Conservation (phyloP, 345 rosid genomes). For the Salix purpurea region DNA sequence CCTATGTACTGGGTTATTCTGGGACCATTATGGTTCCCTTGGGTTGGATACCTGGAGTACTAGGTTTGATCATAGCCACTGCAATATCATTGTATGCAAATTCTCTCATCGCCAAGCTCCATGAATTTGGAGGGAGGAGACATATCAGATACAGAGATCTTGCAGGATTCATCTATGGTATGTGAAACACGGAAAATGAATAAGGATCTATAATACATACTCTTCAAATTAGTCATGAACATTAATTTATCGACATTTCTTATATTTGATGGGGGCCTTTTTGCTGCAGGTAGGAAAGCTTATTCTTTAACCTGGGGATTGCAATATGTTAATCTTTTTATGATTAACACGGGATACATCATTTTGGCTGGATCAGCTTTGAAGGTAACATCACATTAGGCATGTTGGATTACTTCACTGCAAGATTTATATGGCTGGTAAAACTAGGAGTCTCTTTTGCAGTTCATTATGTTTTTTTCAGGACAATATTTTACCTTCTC, state of each 20-base stretch:
- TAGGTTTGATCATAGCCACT: constrained; percentile 67
- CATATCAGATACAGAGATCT: constrained; percentile 94
- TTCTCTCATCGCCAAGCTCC: constrained; percentile 73
- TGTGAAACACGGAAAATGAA: not conserved
- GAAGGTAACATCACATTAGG: constrained; percentile 45
- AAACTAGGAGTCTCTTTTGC: not conserved
- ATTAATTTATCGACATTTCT: not conserved
- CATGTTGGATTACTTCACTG: not conserved
- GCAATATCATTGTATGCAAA: constrained; percentile 71
- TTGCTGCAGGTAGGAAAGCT: constrained; percentile 16
- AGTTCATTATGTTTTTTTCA: not conserved
- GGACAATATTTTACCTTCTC: not conserved
- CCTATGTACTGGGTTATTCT: constrained; percentile 83
- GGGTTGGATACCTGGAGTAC: constrained; percentile 76
- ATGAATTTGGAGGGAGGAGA: constrained; percentile 80
- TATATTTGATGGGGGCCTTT: not conserved
- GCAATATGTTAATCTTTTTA: constrained; percentile 53
- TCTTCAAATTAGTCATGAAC: not conserved
- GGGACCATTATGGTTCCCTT: constrained; percentile 86
- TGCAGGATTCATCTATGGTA: constrained; percentile 77
- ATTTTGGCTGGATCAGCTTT: constrained; percentile 61
- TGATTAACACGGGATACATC: constrained; percentile 51
- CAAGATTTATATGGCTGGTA: not conserved
- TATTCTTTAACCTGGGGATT: constrained; percentile 38
- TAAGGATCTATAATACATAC: not conserved